These are phyloP conservation scores for Orbilia blumenaviensis DNA, from an alignment of 2,329 filamentous ascomycete genomes.

Conservation along the genomic window DNA sequence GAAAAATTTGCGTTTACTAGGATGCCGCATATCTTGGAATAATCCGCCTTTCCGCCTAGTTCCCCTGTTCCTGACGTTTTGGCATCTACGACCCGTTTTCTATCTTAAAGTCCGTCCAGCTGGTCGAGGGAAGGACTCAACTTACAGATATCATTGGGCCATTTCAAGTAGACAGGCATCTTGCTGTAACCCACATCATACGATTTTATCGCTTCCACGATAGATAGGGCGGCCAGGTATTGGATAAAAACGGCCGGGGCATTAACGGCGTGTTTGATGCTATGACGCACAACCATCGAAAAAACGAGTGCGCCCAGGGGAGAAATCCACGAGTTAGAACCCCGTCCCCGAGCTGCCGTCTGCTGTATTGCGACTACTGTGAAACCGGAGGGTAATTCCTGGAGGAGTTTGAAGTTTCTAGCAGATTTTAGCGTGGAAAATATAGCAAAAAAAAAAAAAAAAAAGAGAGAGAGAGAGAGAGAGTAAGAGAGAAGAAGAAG, in stretches of 20 bases:
- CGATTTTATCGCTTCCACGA: slow-evolving; percentile 80
- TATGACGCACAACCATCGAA: slow-evolving; percentile 86
- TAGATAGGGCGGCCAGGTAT: slow-evolving; percentile 88
- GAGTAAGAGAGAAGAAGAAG: no score
- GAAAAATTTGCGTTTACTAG: slow-evolving; percentile 88
- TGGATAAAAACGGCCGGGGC: slow-evolving; percentile 92
- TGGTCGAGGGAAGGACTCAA: slow-evolving; percentile 34
- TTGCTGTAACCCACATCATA: slow-evolving; percentile 80
- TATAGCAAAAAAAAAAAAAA: no score
- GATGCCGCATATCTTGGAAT: slow-evolving; percentile 93
- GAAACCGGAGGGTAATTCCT: slow-evolving; percentile 82
- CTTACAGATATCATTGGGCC: slow-evolving; percentile 93
- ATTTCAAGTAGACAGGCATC: slow-evolving; percentile 87
- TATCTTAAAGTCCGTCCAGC: neutral
- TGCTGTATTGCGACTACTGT: slow-evolving; percentile 87
- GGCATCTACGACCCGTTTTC: neutral
- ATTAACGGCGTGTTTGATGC: slow-evolving; percentile 73
- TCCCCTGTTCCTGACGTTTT: slow-evolving; percentile 58
- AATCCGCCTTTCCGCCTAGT: slow-evolving; percentile 60
- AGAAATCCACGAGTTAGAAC: slow-evolving; percentile 93
- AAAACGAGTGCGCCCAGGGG: slow-evolving; percentile 87
- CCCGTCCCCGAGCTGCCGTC: slow-evolving; percentile 85
- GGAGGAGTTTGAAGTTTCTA: slow-evolving; percentile 80
- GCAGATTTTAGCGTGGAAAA: no score
- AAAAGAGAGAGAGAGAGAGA: no score